These are phyloP conservation scores for Striga hermonthica DNA, from an alignment of 305 asterid species.

Conservation along the genomic window DNA sequence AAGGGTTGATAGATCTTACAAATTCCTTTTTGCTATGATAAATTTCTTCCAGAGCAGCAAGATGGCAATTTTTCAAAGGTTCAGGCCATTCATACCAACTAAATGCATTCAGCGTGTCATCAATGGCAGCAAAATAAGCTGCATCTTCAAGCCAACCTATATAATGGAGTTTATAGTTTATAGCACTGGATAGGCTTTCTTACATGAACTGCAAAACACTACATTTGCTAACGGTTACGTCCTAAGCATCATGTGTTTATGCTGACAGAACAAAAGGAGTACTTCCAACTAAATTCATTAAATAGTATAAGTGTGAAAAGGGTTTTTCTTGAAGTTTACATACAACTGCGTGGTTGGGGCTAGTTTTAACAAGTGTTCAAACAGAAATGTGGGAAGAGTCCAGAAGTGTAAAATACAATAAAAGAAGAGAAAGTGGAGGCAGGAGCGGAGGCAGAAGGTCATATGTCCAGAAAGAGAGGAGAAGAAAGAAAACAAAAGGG, in stretches of 20 bases:
- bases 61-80: constrained; percentile 85
- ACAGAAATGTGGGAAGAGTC: no score
- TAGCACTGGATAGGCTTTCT: constrained; percentile 15
- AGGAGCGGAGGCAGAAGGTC: no score
- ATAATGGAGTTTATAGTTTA: constrained; percentile 23
- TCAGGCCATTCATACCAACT: constrained; percentile 99
- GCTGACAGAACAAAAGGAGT: neutral
- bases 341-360: no score
- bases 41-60: constrained; percentile 83
- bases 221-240: constrained; percentile 5
- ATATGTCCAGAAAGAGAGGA: no score
- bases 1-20: constrained; percentile 49
- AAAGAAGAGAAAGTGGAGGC: no score
- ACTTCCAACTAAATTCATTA: no score
- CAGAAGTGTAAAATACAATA: no score
- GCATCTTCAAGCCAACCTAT: constrained; percentile 99
- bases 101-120: constrained; percentile 60
- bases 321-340: no score
- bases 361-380: no score
- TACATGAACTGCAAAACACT: constrained; percentile 16
- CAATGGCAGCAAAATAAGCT: constrained; percentile 95
- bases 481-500: no score
- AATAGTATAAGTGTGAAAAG: no score
- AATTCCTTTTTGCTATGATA: constrained; percentile 77
- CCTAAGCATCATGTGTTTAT: constrained; percentile 15